A percentile compares a stretch with the other conserved stretches of the same genome.
phyloP scores from a whole-genome alignment of 2,329 filamentous ascomycete genomes.

The Sordariomycetes sp. region DNA sequence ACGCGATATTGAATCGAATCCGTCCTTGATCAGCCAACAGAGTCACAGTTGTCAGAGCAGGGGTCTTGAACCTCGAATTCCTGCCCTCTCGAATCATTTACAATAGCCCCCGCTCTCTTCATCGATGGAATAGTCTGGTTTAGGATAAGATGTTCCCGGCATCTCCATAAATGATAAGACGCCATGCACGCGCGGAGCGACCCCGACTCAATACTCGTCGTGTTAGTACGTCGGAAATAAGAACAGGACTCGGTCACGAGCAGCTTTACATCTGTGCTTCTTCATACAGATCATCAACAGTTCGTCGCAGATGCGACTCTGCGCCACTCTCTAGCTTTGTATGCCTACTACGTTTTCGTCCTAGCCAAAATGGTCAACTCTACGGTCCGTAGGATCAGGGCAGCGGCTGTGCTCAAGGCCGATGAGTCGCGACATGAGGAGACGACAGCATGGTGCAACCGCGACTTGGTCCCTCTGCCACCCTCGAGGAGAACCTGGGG shows the following conservation, averaged over 20 bases:
- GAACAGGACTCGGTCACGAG: not conserved
- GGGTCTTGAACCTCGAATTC: too few relatives aligned
- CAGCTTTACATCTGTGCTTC: not conserved
- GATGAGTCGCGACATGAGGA: slow-evolving; percentile 31
- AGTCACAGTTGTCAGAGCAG: too few relatives aligned
- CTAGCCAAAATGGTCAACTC: not conserved
- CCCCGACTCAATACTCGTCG: too few relatives aligned
- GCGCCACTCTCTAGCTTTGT: too few relatives aligned
- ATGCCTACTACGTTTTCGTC: not conserved
- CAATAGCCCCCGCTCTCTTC: too few relatives aligned
- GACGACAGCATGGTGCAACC: slow-evolving; percentile 39
- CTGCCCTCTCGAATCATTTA: too few relatives aligned
- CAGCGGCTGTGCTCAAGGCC: slow-evolving; percentile 24
- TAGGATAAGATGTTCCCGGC: too few relatives aligned
- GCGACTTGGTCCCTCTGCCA: slow-evolving; percentile 29
- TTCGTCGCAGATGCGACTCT: not conserved
- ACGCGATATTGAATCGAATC: too few relatives aligned
- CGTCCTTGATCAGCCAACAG: too few relatives aligned
- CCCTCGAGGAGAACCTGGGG: slow-evolving; percentile 37
- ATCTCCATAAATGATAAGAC: not conserved
- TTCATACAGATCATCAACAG: not conserved
- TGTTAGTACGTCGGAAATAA: not conserved
- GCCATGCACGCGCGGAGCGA: too few relatives aligned
- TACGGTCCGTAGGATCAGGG: slow-evolving; percentile 14
- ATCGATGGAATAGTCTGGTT: too few relatives aligned